Base-by-base conservation (phyloP, 139 green algal genomes). In the Volvox reticuliferus region DNA sequence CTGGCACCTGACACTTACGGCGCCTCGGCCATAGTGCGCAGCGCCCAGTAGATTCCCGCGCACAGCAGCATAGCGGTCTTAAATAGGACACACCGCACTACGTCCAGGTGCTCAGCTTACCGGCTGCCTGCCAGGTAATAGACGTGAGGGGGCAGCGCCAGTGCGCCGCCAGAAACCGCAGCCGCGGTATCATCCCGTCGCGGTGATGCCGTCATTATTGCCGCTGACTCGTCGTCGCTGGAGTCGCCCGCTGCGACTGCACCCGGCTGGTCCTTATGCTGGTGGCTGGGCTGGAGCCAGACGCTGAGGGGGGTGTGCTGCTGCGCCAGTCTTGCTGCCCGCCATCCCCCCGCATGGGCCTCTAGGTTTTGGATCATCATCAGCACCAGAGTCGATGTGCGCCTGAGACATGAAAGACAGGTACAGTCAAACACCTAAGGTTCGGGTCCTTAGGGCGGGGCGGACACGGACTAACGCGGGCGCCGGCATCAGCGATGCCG, bases 61-160 rank as follows among this genome's bases (percentile, higher is more conserved):
- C n/a, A 55, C 44, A 55, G 5, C 44, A 9, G 5, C 44, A 55
- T 14, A 55, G 44, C 44, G 44, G 9, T 9, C 5, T 55, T 9
- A 55, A 55, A 9, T 9, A 55, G 9, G 44, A 55, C 5, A 9
- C 9, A 55, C 44, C 5, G 5, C 5, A 55, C 44, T 14, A 55
- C 44, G 44, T 55, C 44, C 44, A 9, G 44, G 44, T 55, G 44
- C 44, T 55, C 5, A 37, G 76, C 75, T 33, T 90, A 83, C 50
- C 89, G 76, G 76, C 79, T 78, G 68, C 76, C 88, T 1, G 77
- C 83, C 32, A 94, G 55, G 83, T 92, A 93, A 88, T 93, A 95
- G 22, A 93, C 80, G 88, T 95, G 93, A 73, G 88, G 92, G 28
- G 93, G 93, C 86, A 95, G 88, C 77, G 86, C 67, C 37, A 95